A percentile compares a stretch with the other conserved stretches of the same genome.
Conservation (phyloP, 352 stramenopile genomes). For the Pythium grandisporangium region DNA sequence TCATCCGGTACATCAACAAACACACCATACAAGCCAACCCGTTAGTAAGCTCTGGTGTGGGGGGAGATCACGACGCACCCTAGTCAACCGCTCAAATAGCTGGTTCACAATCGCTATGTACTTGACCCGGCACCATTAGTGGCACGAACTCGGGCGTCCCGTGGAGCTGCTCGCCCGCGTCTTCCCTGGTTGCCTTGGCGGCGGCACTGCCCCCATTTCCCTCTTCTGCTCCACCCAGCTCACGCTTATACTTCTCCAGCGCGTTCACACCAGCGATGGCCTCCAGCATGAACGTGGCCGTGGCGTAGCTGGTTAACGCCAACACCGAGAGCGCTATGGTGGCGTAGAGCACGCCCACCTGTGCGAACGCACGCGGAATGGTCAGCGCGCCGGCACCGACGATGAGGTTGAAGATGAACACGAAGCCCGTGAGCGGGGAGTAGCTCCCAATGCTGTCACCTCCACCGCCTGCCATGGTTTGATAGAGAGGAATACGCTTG, state of each 20-base stretch:
- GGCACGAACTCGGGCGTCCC: constrained; percentile 59
- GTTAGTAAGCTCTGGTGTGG: too few relatives aligned
- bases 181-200: constrained; percentile 15
- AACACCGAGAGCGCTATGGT: constrained; percentile 44
- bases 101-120: constrained; percentile 30
- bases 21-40: too few relatives aligned
- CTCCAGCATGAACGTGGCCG: constrained; percentile 82
- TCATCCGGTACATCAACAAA: too few relatives aligned
- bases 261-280: constrained; percentile 75
- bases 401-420: constrained; percentile 91
- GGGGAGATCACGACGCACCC: too few relatives aligned
- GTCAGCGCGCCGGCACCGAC: constrained; percentile 80
- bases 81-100: too few relatives aligned
- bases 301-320: constrained; percentile 68
- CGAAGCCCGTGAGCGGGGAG: constrained; percentile 79
- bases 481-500: constrained; percentile 2
- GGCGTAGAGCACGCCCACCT: constrained; percentile 75
- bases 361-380: constrained; percentile 78
- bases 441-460: constrained; percentile 55
- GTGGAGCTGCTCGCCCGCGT: constrained; percentile 14
- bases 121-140: constrained; percentile 66
- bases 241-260: constrained; percentile 39
- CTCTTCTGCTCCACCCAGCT: constrained; percentile 36
- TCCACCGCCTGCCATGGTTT: constrained; percentile 40
- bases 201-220: constrained; percentile 1